These are phyloP conservation scores for Plasmodium yoelii DNA, from an alignment of 169 alveolate genomes.

Conservation along the genomic window DNA sequence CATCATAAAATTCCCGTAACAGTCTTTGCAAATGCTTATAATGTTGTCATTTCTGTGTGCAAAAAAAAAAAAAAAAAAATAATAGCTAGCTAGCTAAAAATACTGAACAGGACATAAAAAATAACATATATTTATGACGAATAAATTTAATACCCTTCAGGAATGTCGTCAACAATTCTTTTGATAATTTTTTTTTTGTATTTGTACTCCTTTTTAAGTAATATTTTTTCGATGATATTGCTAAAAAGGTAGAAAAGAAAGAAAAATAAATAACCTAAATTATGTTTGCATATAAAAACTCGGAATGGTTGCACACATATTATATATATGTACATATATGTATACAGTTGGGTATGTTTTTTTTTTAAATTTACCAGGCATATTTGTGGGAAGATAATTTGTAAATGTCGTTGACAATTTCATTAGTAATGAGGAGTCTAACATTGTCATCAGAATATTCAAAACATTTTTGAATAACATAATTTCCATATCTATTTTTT, in stretches of 20 bases:
- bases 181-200: conserved; percentile 65
- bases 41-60: conserved; percentile 49
- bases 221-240: conserved; percentile 68
- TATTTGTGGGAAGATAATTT: conserved; percentile 48
- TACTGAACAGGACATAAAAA: background rate
- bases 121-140: background rate
- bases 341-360: background rate
- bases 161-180: conserved; percentile 44
- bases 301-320: background rate
- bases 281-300: background rate
- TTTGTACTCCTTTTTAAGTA: conserved; percentile 60
- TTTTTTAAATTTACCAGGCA: conserved; percentile 37
- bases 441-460: conserved; percentile 60
- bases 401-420: conserved; percentile 55
- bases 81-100: background rate
- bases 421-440: conserved; percentile 43
- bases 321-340: background rate
- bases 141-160: conserved; percentile 30
- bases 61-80: background rate
- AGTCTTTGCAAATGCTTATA: conserved; percentile 68
- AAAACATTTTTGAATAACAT: conserved; percentile 74
- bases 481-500: conserved; percentile 74
- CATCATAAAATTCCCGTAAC: conserved; percentile 74
- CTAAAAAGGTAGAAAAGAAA: conserved; percentile 2
- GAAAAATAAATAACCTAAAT: conserved; percentile 4